A percentile compares a stretch with the other conserved stretches of the same genome.
These are phyloP conservation scores for Guyanaporus albipodus DNA, from an alignment of 768 basidiomycete genomes.

Conservation along the genomic window DNA sequence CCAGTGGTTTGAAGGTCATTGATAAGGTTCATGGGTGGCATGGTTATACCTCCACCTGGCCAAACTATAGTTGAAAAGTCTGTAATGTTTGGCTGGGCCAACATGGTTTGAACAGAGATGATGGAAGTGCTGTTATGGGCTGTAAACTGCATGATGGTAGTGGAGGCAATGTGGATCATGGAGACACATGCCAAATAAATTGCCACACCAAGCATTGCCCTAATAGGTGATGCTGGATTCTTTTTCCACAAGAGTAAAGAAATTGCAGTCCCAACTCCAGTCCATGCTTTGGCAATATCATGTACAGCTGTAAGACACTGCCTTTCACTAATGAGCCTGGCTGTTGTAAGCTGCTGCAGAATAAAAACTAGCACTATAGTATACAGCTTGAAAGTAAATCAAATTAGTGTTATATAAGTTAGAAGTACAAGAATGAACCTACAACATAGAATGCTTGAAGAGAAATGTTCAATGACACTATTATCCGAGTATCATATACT, in stretches of 20 bases:
- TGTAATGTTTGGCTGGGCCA: conserved; percentile 6
- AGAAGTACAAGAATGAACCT: not conserved
- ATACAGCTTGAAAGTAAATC: conserved; percentile 7
- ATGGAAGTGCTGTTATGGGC: conserved; percentile 5
- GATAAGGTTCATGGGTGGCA: conserved; percentile 1
- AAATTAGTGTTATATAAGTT: not conserved
- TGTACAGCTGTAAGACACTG: conserved; percentile 19
- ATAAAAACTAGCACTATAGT: conserved; percentile 16
- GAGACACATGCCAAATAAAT: conserved; percentile 18
- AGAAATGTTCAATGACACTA: not conserved
- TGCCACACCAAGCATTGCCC: conserved; percentile 7
- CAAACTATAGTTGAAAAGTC: not conserved
- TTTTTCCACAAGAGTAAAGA: conserved; percentile 10
- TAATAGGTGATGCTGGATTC: conserved; percentile 7
- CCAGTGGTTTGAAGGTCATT: conserved; percentile 1
- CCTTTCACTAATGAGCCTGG: not conserved
- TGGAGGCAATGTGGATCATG: conserved; percentile 17
- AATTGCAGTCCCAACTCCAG: conserved; percentile 19
- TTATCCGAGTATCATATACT: not conserved
- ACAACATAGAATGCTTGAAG: not conserved
- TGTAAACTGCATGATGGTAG: conserved; percentile 20
- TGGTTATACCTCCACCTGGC: not conserved
- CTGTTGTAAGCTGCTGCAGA: conserved; percentile 16
- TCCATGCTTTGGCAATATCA: conserved; percentile 19
- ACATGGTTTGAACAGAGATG: not conserved